A percentile compares a stretch with the other conserved stretches of the same genome.
Evolutionary conservation across 108 stramenopile genomes (phyloP).

Genomic region (Cyclotella baltica): DNA sequence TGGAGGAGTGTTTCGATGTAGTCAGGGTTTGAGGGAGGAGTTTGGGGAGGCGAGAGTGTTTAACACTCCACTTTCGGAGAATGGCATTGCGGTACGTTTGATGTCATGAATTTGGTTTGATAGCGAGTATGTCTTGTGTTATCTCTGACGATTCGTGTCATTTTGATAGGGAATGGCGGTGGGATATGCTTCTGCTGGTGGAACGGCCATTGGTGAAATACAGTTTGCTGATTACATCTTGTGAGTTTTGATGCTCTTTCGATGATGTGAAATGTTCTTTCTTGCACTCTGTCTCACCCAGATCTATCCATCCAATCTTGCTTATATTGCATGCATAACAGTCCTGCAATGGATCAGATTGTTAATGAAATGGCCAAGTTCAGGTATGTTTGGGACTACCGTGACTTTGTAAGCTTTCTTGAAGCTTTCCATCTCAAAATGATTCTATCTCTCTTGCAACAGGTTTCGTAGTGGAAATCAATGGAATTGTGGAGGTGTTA

Average conservation of each 20-base stretch:
- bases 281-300: too few species aligned
- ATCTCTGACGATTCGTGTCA: not conserved
- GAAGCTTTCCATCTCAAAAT: not conserved
- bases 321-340: not conserved
- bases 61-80: conserved; percentile 95
- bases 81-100: conserved; percentile 75
- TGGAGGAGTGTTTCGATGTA: conserved; percentile 98
- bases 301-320: too few species aligned
- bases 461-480: conserved; percentile 92
- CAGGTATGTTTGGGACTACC: conserved; percentile 22
- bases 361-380: conserved; percentile 99
- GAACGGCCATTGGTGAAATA: conserved; percentile 97
- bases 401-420: not conserved
- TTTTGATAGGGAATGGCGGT: conserved; percentile 87
- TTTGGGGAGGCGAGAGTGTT: conserved; percentile 93
- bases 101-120: not conserved
- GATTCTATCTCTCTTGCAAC: not conserved
- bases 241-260: too few species aligned
- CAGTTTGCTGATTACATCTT: conserved; percentile 96
- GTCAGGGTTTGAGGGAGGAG: conserved; percentile 67
- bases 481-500: conserved; percentile 97
- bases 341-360: conserved; percentile 96
- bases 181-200: conserved; percentile 95
- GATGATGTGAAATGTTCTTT: too few species aligned
- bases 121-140: not conserved